Evolutionary conservation across 2,329 filamentous ascomycete genomes (phyloP).

Genomic region (Diplodia corticola): DNA sequence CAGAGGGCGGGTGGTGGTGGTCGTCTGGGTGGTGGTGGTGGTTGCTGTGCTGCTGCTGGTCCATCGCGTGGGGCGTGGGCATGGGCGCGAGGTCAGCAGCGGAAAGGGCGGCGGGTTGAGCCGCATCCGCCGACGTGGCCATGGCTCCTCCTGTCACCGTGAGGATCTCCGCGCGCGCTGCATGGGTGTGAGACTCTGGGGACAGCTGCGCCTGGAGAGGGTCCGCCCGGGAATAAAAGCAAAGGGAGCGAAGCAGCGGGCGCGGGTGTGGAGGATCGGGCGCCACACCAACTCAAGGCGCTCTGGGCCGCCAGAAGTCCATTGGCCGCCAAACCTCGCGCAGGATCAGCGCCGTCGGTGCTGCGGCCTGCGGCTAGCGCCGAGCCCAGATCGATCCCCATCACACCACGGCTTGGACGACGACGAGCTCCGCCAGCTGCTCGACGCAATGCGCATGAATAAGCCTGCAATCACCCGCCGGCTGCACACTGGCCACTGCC

Average conservation of each 20-base stretch:
- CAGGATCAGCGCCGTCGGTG: not conserved
- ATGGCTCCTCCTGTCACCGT: conserved; percentile 17
- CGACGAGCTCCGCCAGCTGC: too few relatives aligned
- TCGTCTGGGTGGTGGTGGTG: not conserved
- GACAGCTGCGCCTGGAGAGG: not conserved
- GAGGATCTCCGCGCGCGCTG: conserved; percentile 13
- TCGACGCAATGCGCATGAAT: too few relatives aligned
- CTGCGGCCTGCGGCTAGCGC: not conserved
- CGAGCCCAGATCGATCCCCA: not conserved
- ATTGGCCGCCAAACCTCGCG: not conserved
- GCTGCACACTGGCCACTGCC: not conserved
- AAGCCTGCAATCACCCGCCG: not conserved
- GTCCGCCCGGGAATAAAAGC: conserved; percentile 20
- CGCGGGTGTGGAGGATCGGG: conserved; percentile 1
- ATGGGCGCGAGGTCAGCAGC: conserved; percentile 7
- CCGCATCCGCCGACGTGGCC: conserved; percentile 10
- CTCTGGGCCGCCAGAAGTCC: not conserved
- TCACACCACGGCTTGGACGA: not conserved
- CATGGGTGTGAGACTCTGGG: conserved; percentile 18
- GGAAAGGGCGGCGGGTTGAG: conserved; percentile 1
- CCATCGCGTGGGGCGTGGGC: not conserved
- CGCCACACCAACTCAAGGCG: conserved; percentile 7
- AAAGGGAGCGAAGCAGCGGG: conserved; percentile 3
- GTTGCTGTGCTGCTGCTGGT: not conserved
- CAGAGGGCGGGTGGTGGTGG: not conserved